Conservation (phyloP, 306 rosid species). For the Quillaja saponaria region DNA sequence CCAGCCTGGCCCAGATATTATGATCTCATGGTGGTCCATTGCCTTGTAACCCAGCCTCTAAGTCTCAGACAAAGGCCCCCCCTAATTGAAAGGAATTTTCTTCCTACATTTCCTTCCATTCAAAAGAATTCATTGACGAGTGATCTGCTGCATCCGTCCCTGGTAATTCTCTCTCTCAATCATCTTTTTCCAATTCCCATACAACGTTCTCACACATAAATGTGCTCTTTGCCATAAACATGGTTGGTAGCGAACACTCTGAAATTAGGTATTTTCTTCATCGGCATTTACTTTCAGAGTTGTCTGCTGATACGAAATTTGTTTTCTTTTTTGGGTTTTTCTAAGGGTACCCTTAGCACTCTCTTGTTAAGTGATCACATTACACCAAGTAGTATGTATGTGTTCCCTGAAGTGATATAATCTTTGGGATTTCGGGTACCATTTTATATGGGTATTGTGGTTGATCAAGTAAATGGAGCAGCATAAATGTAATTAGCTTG, state of each 20-base stretch:
- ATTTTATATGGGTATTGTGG: not conserved
- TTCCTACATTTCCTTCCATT: no score
- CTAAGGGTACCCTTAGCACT: no score
- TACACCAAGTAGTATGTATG: no score
- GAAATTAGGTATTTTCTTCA: not conserved
- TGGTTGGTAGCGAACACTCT: not conserved
- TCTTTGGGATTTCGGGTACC: not conserved
- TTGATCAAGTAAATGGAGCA: not conserved
- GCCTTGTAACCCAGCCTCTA: no score
- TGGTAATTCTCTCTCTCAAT: not conserved
- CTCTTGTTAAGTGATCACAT: no score
- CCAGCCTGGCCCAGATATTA: no score
- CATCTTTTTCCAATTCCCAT: not conserved
- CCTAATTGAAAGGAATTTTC: no score
- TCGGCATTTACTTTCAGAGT: not conserved
- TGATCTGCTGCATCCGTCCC: not conserved
- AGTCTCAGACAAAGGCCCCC: no score
- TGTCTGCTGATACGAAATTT: not conserved
- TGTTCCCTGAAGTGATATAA: no score
- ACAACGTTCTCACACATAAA: no score
- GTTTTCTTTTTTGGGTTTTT: not conserved
- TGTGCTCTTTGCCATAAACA: not conserved
- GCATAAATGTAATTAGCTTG: not conserved
- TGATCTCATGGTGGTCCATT: no score
- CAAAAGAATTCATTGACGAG: no score